Percentiles rank a stretch among this genome's conserved stretches.
phyloP scores from a whole-genome alignment of 768 basidiomycete species.

The Mycena maculata region DNA sequence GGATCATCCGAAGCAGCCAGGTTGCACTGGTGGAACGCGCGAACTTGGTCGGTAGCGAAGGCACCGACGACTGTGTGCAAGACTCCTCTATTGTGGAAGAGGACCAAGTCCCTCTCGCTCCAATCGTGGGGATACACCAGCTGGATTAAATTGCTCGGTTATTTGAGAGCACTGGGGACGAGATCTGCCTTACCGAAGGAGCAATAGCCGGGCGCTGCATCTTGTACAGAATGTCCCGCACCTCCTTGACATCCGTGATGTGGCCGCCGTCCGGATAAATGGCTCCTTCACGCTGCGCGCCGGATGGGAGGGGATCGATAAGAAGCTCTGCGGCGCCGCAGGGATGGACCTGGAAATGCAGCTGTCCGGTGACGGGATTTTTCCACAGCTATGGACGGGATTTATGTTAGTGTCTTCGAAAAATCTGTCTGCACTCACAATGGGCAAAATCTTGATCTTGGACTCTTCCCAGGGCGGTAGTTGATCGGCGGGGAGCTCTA shows the following conservation, averaged over 20 bases:
- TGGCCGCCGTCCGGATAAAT: constrained; percentile 88
- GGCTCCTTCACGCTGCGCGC: constrained; percentile 67
- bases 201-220: constrained; percentile 95
- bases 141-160: constrained; percentile 43
- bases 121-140: constrained; percentile 93
- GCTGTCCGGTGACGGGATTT: constrained; percentile 83
- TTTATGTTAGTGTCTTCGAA: constrained; percentile 7
- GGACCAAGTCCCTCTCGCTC: constrained; percentile 75
- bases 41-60: constrained; percentile 73
- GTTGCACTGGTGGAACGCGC: constrained; percentile 89
- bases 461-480: constrained; percentile 86
- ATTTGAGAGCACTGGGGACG: background rate
- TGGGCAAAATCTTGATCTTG: constrained; percentile 78
- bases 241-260: constrained; percentile 78
- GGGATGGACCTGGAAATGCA: constrained; percentile 94
- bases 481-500: constrained; percentile 72
- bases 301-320: constrained; percentile 78
- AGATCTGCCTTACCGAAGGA: constrained; percentile 63
- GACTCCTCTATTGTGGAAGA: constrained; percentile 90
- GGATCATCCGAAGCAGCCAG: constrained; percentile 84
- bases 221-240: constrained; percentile 81
- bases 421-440: constrained; percentile 37
- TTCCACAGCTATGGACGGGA: constrained; percentile 77
- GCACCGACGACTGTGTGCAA: constrained; percentile 86
- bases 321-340: constrained; percentile 76